Base-by-base conservation (phyloP, 2,329 filamentous ascomycete species). In the Gnomoniopsis sp. region DNA sequence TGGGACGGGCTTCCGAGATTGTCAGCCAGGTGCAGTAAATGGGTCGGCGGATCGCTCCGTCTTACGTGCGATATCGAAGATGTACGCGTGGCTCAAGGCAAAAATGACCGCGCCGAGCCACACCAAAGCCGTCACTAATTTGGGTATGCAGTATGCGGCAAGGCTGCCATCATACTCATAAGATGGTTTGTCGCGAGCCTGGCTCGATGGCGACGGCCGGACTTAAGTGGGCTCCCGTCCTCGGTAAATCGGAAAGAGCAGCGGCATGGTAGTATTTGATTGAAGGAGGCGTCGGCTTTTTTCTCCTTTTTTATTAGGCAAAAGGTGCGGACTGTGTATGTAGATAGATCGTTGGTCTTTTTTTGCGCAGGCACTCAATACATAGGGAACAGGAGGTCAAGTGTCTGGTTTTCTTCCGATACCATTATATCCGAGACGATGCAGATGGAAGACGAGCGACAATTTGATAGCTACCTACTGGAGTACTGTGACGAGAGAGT, bases 1-100 rank as follows among this genome's bases (percentile, higher is more conserved):
- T 99, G 70, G 78, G 83, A 66, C 89, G 90, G 75, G 95, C 95
- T 58, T 95, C 88, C 75, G 95, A 99, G 80, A 98, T 99, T 77
- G 95, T 99, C 72, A 93, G 91, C 76, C 85, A 88, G 72, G 86
- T 88, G 58, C 83, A 86, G 80, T 86, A 80, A 62, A 60, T 21
- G 36, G 36, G n/a, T 36, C n/a, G 22, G 43, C n/a, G 17, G 23
- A 49, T 53, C 30, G 19, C n/a, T 49, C 43, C 44, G 53, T 26
- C 53, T 41, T 36, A 49, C 43, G 36, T 48, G 17, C 22, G 30
- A 38, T 15, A 26, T 8, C 21, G 12, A 33, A 30, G 10, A 19
- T 12, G 19, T 26, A 19, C 22, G 30, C 19, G 44, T 41, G 53
- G 53, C 30, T 23, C 15, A 15, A 19, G 33, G 6, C 17, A 52